These are phyloP conservation scores for Dianthus caryophyllus DNA, from an alignment of 148 eudicot genomes.

Conservation along the genomic window DNA sequence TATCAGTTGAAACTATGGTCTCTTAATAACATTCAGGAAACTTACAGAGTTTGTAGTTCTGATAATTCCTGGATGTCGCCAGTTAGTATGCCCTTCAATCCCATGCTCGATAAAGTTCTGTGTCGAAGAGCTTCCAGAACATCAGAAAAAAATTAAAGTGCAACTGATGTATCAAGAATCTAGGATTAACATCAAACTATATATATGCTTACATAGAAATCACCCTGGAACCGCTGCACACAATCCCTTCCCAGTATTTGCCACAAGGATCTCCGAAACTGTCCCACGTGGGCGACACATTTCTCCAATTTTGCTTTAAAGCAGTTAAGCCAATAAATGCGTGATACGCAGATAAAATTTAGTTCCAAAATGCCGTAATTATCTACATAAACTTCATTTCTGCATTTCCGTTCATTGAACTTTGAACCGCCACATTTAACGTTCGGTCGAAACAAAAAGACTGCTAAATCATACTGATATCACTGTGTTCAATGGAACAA, in stretches of 20 bases:
- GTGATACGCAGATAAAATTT: conserved; percentile 3
- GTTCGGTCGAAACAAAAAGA: neutral
- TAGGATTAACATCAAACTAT: neutral
- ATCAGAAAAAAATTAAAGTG: conserved; percentile 1
- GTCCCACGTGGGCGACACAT: conserved; percentile 55
- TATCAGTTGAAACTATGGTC: too few relatives aligned
- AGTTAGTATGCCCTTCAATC: conserved; percentile 52
- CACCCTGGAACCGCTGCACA: conserved; percentile 50
- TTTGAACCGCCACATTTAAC: neutral
- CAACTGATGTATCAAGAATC: neutral
- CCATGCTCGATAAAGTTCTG: conserved; percentile 32
- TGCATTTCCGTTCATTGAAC: neutral
- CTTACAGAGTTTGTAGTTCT: conserved; percentile 58
- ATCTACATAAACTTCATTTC: too few relatives aligned
- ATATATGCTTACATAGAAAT: conserved; percentile 41
- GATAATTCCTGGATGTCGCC: conserved; percentile 50
- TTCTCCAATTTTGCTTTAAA: conserved; percentile 41
- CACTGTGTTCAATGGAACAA: too few relatives aligned
- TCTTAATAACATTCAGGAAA: too few relatives aligned
- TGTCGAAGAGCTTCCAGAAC: conserved; percentile 8
- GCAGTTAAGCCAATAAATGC: conserved; percentile 41
- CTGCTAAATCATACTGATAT: too few relatives aligned
- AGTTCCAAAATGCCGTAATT: neutral
- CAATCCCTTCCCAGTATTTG: conserved; percentile 59
- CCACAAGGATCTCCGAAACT: conserved; percentile 61